Percentiles rank a stretch among this genome's conserved stretches.
phyloP scores from a whole-genome alignment of 129 eudicot species.

The Helianthus tuberosus region DNA sequence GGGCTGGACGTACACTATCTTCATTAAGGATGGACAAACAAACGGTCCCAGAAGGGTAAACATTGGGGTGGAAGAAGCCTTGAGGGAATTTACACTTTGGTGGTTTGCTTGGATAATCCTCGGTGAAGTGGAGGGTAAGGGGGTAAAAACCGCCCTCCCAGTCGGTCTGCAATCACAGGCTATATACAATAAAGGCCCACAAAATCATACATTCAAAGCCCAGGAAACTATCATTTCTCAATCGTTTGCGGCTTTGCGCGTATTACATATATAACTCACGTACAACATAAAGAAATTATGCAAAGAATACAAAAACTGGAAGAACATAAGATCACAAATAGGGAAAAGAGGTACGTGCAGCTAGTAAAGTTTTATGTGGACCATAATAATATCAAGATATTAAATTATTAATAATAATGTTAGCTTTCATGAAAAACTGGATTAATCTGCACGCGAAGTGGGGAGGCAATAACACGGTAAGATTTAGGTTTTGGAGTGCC shows the following conservation, averaged over 20 bases:
- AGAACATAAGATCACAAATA: neutral
- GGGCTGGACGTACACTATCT: constrained; percentile 67
- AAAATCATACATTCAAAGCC: constrained; percentile 4
- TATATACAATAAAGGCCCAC: constrained; percentile 20
- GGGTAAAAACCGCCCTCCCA: constrained; percentile 88
- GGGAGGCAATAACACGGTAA: neutral
- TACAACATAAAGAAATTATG: neutral
- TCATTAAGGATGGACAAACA: constrained; percentile 90
- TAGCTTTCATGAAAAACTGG: neutral
- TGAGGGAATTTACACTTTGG: constrained; percentile 86
- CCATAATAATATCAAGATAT: neutral
- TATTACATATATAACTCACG: neutral
- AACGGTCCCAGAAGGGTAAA: constrained; percentile 94
- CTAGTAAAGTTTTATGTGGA: neutral
- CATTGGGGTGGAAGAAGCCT: constrained; percentile 93
- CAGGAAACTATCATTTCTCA: neutral
- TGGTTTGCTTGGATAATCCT: constrained; percentile 92
- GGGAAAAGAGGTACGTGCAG: neutral
- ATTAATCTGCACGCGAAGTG: neutral
- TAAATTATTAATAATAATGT: neutral
- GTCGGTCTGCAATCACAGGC: constrained; percentile 64
- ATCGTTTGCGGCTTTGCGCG: neutral
- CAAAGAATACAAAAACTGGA: neutral
- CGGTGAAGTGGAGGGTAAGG: constrained; percentile 67
- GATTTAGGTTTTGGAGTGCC: neutral